Conservation (phyloP, 1,284 basidiomycete genomes). For the Malassezia arunalokei region DNA sequence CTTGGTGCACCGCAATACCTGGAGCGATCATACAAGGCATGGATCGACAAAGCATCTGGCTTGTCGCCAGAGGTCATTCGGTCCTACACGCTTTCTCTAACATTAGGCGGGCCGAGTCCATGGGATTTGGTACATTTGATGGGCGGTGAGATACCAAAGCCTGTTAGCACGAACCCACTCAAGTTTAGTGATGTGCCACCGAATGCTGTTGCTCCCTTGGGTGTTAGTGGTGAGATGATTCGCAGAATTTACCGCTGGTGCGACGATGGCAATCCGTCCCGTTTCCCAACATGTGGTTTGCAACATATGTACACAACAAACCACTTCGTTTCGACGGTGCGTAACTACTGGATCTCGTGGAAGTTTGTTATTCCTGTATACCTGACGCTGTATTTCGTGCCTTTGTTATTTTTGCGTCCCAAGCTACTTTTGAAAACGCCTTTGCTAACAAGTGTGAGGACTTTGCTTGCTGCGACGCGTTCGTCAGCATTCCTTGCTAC, state of each 20-base stretch:
- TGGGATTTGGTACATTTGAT: conserved; percentile 20
- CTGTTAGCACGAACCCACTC: conserved; percentile 24
- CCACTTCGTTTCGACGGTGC: conserved; percentile 58
- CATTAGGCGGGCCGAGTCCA: neutral
- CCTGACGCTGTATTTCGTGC: conserved; percentile 78
- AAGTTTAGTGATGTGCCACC: conserved; percentile 27
- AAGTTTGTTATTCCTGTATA: conserved; percentile 52
- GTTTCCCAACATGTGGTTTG: conserved; percentile 38
- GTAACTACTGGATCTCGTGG: conserved; percentile 63
- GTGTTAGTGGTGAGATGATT: conserved; percentile 33
- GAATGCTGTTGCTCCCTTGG: conserved; percentile 24
- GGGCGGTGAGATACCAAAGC: conserved; percentile 32
- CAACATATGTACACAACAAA: conserved; percentile 68
- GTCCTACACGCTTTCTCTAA: neutral
- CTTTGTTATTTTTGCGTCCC: conserved; percentile 48
- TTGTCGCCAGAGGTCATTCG: conserved; percentile 1
- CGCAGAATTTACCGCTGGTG: conserved; percentile 29
- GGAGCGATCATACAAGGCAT: conserved; percentile 27
- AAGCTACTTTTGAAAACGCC: conserved; percentile 36
- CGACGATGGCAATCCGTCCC: conserved; percentile 22
- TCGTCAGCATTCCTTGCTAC: conserved; percentile 78
- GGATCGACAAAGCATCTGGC: conserved; percentile 40
- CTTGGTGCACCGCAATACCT: conserved; percentile 50
- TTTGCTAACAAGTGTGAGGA: conserved; percentile 46
- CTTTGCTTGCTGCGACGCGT: conserved; percentile 62